Evolutionary conservation across 2,329 filamentous ascomycete genomes (phyloP), one percentile per base, ranked within the genome.

Genomic region (Tympanopsis confertula): DNA sequence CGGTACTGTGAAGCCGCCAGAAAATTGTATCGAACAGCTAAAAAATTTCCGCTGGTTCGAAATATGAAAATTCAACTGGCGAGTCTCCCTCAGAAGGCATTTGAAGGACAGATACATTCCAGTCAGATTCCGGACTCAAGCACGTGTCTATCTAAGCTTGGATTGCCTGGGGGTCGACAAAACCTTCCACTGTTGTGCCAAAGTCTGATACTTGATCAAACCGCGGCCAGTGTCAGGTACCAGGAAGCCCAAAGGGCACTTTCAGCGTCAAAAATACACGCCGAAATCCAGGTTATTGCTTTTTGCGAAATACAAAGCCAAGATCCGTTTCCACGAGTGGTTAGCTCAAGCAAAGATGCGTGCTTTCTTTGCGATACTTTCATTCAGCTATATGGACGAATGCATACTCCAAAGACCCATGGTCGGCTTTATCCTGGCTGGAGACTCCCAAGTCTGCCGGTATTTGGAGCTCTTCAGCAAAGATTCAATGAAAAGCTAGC

Each of bases 291-390:
- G 41, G 56, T 72, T 15, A 41, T 69, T 5, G 60, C 57, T 37
- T 56, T 63, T 42, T 66, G 59, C 39, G 58, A 66, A 36, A 36
- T 52, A 2, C 42, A 54, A 20, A 37, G 47, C 3, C n/a, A 41
- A 1, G 38, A 40, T 0, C 42, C 46, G 10, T 51, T 46, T 20
- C 63, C 65, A 5, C 56, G 65, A 14, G 55, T 66, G 3, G 61
- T 72, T 4, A 59, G 59, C 38, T 65, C 66, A 3, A 65, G 59
- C 51, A 72, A 71, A 40, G 58, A 64, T 37, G 62, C 68, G 1
- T 73, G 68, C 44, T 71, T 63, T 45, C 54, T 71, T 0, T 73
- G 67, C 47, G 63, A 69, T 37, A 48, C 58, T 5, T 63, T 71
- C 41, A 56, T 71, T n/a, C 38, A 44, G 2, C 44, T 58, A 13